Base-by-base conservation (phyloP, 1,139 yeast genomes). In the Yamadazyma mexicana region DNA sequence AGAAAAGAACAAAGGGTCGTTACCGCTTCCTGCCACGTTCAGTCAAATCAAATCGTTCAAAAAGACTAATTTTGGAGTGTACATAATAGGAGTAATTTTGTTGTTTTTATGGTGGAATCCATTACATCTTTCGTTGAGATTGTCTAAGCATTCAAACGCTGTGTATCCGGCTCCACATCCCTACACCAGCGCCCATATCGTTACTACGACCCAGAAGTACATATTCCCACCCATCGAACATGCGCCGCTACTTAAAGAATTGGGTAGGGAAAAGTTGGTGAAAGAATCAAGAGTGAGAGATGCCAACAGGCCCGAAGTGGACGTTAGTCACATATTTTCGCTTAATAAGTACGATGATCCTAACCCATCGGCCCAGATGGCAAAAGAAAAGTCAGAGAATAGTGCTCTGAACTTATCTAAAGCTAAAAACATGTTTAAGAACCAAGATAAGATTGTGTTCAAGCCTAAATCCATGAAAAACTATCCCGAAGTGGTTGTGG, bases 151-250 rank as follows among this genome's bases (percentile, higher is more conserved):
- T 40, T 9, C 16, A 3, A 37, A 17, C 40, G 50, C 14, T 9
- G 6, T 42, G 26, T 66, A 66, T 42, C 73, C 74, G 0, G 44
- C 50, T 5, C 52, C 64, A 9, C 75, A 66, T 44, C 71, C 74
- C 3, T 58, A 56, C 40, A 62, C 71, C 22, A 60, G 69, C 34
- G 46, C 48, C 7, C 55, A 62, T 37, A 43, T 47, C 10, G 64
- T 79, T 17, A 70, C 67, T 24, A 74, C 84, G 10, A 59, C 64
- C 12, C 70, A 78, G 14, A 69, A 70, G 37, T 72, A 75, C 52
- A 81, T 85, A 20, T 83, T 75, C 54, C 92, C 92, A 8, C 76
- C 78, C 11, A 71, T 83, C 33, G 88, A 84, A 48, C 83, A 84
- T 50, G 80, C 84, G 3, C 76, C 79, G 1, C 57, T 73, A 23